Base-by-base conservation (phyloP, 2,329 filamentous ascomycete species). In the Lasiodiplodia hormozganensis region DNA sequence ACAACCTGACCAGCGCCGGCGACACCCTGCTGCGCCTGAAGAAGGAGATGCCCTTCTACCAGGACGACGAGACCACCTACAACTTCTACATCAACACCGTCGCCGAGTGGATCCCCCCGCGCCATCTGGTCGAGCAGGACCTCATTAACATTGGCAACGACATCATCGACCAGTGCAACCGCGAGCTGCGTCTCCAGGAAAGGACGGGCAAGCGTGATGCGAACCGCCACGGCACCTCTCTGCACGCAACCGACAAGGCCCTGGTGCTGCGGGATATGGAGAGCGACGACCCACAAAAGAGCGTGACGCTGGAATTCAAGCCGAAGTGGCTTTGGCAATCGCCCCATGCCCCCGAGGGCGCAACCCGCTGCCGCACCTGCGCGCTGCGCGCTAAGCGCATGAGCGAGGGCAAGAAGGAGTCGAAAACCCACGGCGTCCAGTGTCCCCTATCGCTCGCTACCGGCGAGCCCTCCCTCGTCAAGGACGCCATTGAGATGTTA, bases 301-400 rank as follows among this genome's bases (percentile, higher is more conserved):
- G 67, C 51, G 36, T 68, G 18, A 68, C 67, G 5, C 52, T 80
- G 31, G 81, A 85, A 70, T 74, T 84, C 67, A 85, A 85, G 69
- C 82, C 83, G 0, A 85, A 85, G 68, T 85, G 83, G 83, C 76
- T 85, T 2, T 68, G 73, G 7, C 83, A 84, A 67, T 84, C 82
- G 5, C 82, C 82, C 2, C 79, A 79, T 65, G 83, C 83, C 6
- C 68, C 82, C 0, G 11, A 57, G 4, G 67, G 74, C 31, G 76
- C 82, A 1, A 76, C 74, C 21, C 77, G 82, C 16, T 85, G 83
- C 69, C 78, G 83, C 4, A 84, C 82, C 2, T 85, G 83, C 70
- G 83, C 83, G 0, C 70, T 84, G 68, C 78, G 80, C 31, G 79
- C 80, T 0, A 75, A 76, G 40, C 70, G 78, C 62, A 78, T 70